Evolutionary conservation across 2,329 filamentous ascomycete genomes (phyloP).

Genomic region (Gaeumannomyces tritici): DNA sequence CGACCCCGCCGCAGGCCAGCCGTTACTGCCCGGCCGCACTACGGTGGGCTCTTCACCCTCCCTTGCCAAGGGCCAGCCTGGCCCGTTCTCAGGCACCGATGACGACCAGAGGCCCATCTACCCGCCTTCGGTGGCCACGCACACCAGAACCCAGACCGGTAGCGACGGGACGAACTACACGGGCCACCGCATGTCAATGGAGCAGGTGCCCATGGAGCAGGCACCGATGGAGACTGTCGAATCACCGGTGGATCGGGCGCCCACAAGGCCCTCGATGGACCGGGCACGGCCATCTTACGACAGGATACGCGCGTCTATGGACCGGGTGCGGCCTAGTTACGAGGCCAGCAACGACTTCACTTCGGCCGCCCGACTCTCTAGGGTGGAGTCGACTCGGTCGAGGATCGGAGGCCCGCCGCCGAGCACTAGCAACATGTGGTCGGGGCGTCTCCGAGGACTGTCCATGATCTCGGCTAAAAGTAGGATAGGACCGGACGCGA

Average conservation of each 20-base stretch:
- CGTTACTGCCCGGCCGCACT: conserved; percentile 23
- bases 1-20: conserved; percentile 26
- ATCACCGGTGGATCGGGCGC: neutral
- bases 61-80: conserved; percentile 46
- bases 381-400: conserved; percentile 68
- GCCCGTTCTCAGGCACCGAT: conserved; percentile 57
- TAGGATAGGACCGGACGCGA: conserved; percentile 4
- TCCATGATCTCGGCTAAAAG: conserved; percentile 18
- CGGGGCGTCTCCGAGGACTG: conserved; percentile 15
- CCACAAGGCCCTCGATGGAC: conserved; percentile 48
- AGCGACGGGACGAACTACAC: conserved; percentile 94
- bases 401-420: conserved; percentile 1
- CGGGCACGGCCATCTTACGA: conserved; percentile 78
- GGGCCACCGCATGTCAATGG: conserved; percentile 50
- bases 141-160: conserved; percentile 78
- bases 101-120: conserved; percentile 92
- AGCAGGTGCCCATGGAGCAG: conserved; percentile 21
- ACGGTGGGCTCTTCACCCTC: conserved; percentile 53
- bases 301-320: conserved; percentile 76
- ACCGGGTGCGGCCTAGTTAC: conserved; percentile 72
- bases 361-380: conserved; percentile 72
- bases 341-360: conserved; percentile 88
- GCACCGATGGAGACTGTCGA: conserved; percentile 15
- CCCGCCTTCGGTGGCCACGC: conserved; percentile 78
- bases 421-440: conserved; percentile 5